Conservation (phyloP, 2,329 filamentous ascomycete genomes). For the Trichoderma sp. region DNA sequence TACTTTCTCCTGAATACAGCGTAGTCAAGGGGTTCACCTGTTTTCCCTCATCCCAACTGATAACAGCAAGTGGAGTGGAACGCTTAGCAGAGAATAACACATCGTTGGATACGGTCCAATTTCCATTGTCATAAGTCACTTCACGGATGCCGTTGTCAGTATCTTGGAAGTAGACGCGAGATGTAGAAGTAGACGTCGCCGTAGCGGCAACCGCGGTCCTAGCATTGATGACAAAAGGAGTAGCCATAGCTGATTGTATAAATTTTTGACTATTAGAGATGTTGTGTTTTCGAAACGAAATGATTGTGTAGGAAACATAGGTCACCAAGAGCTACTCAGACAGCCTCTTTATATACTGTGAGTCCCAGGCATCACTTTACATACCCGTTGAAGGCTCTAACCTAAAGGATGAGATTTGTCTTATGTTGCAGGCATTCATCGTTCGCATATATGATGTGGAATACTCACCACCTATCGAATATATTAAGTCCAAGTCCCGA, state of each 20-base stretch:
- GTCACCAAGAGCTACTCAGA: neutral
- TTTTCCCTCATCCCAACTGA: constrained; percentile 3
- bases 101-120: neutral
- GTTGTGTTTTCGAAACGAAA: neutral
- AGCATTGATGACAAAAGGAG: neutral
- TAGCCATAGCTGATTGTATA: neutral
- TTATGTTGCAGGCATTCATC: neutral
- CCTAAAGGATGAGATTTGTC: neutral
- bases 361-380: neutral
- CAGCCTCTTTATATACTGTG: neutral
- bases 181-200: neutral
- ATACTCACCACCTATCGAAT: neutral
- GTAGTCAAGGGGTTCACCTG: neutral
- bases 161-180: constrained; percentile 8
- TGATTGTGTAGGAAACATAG: neutral
- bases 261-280: neutral
- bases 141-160: constrained; percentile 1
- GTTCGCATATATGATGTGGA: neutral
- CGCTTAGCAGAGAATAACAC: neutral
- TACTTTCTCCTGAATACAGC: neutral
- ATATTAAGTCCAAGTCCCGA: neutral
- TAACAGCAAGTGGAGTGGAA: constrained; percentile 1
- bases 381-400: neutral
- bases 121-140: neutral
- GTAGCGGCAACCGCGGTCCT: constrained; percentile 2